Evolutionary conservation across 192 early-diverging fungal species (phyloP).

Genomic region (Dissophora ornata): DNA sequence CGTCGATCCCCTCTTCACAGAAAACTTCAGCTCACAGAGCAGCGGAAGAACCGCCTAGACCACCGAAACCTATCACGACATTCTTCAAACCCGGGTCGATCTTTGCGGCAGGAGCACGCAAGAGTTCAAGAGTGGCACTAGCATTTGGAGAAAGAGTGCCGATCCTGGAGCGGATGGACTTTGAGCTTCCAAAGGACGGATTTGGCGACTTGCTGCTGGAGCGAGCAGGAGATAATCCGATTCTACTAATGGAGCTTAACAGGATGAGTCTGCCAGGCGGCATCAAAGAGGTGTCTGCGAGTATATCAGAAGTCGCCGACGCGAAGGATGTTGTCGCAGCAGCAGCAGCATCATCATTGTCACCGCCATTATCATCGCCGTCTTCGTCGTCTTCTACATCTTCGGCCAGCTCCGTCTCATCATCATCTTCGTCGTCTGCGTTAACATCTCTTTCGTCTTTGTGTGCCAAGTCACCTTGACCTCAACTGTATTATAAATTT

Average conservation of each 20-base stretch:
- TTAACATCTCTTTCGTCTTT: not conserved
- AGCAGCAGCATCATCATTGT: not conserved
- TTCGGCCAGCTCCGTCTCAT: too few relatives aligned
- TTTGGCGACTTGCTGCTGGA: conserved; percentile 52
- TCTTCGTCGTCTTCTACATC: too few relatives aligned
- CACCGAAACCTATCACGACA: conserved; percentile 49
- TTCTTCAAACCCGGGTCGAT: conserved; percentile 49
- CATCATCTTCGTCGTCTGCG: not conserved
- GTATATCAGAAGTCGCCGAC: too few relatives aligned
- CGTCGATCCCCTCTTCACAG: not conserved
- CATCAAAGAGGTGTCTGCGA: not conserved
- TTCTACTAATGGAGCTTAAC: not conserved
- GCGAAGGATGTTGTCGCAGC: not conserved
- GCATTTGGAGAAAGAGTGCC: conserved; percentile 61
- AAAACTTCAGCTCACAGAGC: not conserved
- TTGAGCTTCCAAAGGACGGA: conserved; percentile 44
- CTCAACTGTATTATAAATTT: too few relatives aligned
- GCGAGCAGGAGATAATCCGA: conserved; percentile 6
- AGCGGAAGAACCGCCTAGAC: conserved; percentile 7
- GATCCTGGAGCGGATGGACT: conserved; percentile 27
- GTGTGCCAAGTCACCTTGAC: not conserved
- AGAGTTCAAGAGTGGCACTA: conserved; percentile 53
- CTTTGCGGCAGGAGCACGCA: conserved; percentile 48
- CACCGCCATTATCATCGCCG: too few relatives aligned
- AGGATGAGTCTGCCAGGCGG: not conserved